phyloP scores from a whole-genome alignment of 345 rosid genomes.

The Gossypium raimondii region DNA sequence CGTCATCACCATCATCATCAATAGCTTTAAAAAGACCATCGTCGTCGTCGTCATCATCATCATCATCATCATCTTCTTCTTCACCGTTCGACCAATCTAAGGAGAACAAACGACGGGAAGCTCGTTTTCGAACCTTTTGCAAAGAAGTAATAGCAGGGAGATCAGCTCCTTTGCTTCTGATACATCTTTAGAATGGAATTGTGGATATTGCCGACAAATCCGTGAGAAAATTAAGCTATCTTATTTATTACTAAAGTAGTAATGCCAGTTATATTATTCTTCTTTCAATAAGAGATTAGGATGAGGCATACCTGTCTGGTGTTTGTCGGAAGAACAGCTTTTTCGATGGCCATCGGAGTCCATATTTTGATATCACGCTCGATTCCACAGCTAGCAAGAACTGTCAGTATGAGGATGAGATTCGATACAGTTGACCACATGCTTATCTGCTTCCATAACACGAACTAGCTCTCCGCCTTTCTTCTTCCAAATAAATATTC shows the following conservation, averaged over 20 bases:
- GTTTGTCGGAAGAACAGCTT: slow-evolving; percentile 58
- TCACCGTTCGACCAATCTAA: background rate
- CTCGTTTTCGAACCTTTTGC: slow-evolving; percentile 34
- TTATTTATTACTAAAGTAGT: background rate
- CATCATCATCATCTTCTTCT: slow-evolving; percentile 19
- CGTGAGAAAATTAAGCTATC: background rate
- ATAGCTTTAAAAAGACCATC: slow-evolving; percentile 18
- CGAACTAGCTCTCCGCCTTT: slow-evolving; percentile 68
- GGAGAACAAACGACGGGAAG: slow-evolving; percentile 19
- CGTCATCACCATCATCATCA: slow-evolving; percentile 15
- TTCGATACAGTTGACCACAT: slow-evolving; percentile 73
- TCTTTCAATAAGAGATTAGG: background rate
- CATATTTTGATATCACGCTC: slow-evolving; percentile 77
- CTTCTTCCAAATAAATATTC: slow-evolving; percentile 87
- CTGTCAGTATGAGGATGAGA: slow-evolving; percentile 64
- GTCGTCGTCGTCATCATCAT: background rate
- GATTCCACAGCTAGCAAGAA: slow-evolving; percentile 82
- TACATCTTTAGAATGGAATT: slow-evolving; percentile 14
- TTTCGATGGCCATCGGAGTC: slow-evolving; percentile 67
- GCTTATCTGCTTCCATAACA: slow-evolving; percentile 72
- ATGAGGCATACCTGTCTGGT: slow-evolving; percentile 54
- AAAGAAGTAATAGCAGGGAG: slow-evolving; percentile 49
- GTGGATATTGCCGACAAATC: slow-evolving; percentile 12
- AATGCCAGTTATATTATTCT: background rate
- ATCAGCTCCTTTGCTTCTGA: slow-evolving; percentile 41